Percentiles rank a stretch among this genome's conserved stretches.
phyloP scores from a whole-genome alignment of 805 yeast genomes.

The Jamesozyma piceae region DNA sequence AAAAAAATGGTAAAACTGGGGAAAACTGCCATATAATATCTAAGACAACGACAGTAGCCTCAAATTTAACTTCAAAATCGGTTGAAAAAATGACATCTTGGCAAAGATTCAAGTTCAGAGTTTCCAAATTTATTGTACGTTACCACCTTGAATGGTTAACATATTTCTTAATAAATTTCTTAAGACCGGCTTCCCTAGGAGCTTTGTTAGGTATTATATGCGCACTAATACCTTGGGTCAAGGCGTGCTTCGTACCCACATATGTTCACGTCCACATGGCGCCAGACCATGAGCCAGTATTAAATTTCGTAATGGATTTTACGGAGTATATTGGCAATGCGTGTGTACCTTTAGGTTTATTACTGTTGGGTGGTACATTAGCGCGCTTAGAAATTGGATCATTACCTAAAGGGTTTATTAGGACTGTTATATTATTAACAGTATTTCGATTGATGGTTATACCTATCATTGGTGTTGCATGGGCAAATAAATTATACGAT shows the following conservation, averaged over 20 bases:
- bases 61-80: neutral
- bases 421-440: constrained; percentile 51
- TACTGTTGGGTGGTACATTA: constrained; percentile 79
- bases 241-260: constrained; percentile 56
- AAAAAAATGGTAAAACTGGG: neutral
- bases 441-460: constrained; percentile 51
- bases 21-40: neutral
- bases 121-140: constrained; percentile 18
- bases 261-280: constrained; percentile 52
- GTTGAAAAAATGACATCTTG: neutral
- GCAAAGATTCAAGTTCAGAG: constrained; percentile 6
- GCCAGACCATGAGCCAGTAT: constrained; percentile 77
- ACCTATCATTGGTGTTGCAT: constrained; percentile 70
- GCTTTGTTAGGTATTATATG: constrained; percentile 57
- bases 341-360: constrained; percentile 77
- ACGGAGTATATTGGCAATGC: constrained; percentile 76
- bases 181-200: constrained; percentile 64
- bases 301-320: constrained; percentile 78
- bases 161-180: constrained; percentile 41
- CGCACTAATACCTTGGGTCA: constrained; percentile 79
- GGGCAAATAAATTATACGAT: constrained; percentile 48
- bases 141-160: constrained; percentile 30
- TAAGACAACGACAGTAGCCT: neutral
- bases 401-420: constrained; percentile 55
- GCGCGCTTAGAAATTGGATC: constrained; percentile 55